Conservation (phyloP, 2,329 filamentous ascomycete species). For the Aureobasidium sp. region DNA sequence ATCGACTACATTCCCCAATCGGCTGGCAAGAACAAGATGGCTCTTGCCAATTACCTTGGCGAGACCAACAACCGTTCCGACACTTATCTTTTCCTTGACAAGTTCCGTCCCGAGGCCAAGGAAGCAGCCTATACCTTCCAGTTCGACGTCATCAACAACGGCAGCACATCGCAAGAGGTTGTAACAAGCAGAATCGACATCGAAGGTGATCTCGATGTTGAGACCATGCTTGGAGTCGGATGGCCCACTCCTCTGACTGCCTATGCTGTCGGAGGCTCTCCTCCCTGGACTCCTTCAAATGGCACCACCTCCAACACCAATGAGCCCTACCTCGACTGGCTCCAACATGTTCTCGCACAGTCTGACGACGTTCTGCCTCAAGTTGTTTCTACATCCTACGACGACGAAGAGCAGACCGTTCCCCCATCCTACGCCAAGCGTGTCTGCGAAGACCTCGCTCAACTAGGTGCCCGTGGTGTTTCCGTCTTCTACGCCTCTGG, state of each 20-base stretch:
- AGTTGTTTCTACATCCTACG: constrained; percentile 59
- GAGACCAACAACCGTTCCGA: constrained; percentile 48
- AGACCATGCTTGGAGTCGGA: constrained; percentile 52
- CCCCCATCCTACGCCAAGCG: constrained; percentile 54
- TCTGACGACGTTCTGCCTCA: constrained; percentile 49
- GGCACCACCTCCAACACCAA: constrained; percentile 49
- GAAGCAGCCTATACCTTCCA: constrained; percentile 49
- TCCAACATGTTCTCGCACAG: constrained; percentile 52
- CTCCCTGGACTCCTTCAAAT: constrained; percentile 45
- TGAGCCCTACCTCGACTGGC: constrained; percentile 61
- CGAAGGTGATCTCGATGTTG: constrained; percentile 60
- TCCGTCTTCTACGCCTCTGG: constrained; percentile 58
- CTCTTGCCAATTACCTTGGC: constrained; percentile 42
- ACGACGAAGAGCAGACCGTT: constrained; percentile 59
- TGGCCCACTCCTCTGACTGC: constrained; percentile 49
- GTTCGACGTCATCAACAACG: constrained; percentile 51
- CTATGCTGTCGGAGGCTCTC: constrained; percentile 54
- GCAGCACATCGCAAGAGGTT: constrained; percentile 41
- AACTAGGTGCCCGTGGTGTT: constrained; percentile 61
- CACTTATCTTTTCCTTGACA: constrained; percentile 49
- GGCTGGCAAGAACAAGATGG: constrained; percentile 37
- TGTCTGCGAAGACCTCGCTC: constrained; percentile 57
- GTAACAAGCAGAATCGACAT: constrained; percentile 33
- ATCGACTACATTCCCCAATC: constrained; percentile 45
- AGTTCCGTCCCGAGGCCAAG: constrained; percentile 46